These are phyloP conservation scores for Polysphondylium violaceum DNA, from an alignment of 78 protist species.

Conservation along the genomic window DNA sequence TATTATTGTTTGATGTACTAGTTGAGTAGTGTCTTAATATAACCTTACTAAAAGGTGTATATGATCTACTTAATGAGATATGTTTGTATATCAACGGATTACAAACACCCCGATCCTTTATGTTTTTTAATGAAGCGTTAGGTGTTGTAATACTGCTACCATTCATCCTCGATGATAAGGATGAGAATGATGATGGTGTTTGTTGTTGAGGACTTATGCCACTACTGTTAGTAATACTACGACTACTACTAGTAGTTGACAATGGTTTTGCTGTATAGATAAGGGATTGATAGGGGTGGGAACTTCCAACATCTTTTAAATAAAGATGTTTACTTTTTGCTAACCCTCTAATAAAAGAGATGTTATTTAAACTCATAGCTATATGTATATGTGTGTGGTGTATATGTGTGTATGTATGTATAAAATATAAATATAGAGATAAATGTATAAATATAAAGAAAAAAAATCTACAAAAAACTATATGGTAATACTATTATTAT, in stretches of 20 bases:
- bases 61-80: too few relatives aligned
- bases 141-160: too few relatives aligned
- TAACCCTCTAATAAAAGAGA: slow-evolving; percentile 15
- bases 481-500: too few relatives aligned
- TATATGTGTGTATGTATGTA: too few relatives aligned
- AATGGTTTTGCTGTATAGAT: neutral
- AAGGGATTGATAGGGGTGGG: neutral
- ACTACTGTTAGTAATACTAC: neutral
- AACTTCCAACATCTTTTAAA: neutral
- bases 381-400: too few relatives aligned
- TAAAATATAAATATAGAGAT: too few relatives aligned
- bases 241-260: neutral
- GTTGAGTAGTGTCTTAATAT: neutral
- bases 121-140: too few relatives aligned
- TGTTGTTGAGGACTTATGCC: neutral
- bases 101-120: neutral
- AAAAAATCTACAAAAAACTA: too few relatives aligned
- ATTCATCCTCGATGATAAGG: too few relatives aligned
- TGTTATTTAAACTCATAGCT: slow-evolving; percentile 20
- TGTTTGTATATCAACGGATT: neutral
- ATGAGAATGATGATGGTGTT: too few relatives aligned
- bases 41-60: neutral
- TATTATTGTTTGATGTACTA: neutral
- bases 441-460: too few relatives aligned
- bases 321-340: slow-evolving; percentile 7